Base-by-base conservation (phyloP, 208 protist species). In the Acanthamoeba sp. region DNA sequence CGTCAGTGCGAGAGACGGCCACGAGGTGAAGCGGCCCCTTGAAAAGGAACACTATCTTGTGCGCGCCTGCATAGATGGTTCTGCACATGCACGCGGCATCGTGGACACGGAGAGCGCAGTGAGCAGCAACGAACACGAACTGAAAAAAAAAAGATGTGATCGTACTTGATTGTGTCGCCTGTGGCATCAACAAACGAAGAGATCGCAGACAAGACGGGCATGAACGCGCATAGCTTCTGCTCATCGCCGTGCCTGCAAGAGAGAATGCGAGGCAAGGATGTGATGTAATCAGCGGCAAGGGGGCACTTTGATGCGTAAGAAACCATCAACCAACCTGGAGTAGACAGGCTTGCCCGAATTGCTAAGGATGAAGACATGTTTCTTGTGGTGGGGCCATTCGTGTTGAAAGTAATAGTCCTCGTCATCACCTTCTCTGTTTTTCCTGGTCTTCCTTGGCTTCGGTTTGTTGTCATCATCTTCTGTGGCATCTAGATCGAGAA, bases 341-440 rank as follows among this genome's bases (percentile, higher is more conserved):
- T 97, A 97, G 14, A 97, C 97, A 0, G 96, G 96, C 64, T 97
- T 97, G 29, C 96, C 96, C 5, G 96, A 89, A 1, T 93, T 89
- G 55, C 84, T 95, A 16, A 97, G 88, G 38, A 97, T 95, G 59
- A 97, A 97, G n/a, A 97, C 36, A 89, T 97, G 96, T 32, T 97
- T 97, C 38, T 95, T 93, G 66, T 96, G 94, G 5, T 92, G 9
- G 38, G 95, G 88, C 96, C 96, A 97, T 40, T 95, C 59, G 73
- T 94, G 14, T 10, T 29, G 22, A 32, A 84, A 76, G 29, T 84
- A 93, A 14, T 93, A 45, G 20, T 76, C 90, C 42, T 62, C 90
- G n/a, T 93, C 90, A 16, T 52, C 45, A 7, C 69, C 45, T n/a
- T 78, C 52, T 40, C 38, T 34, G 14, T 32, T 20, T 16, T 32